Base-by-base conservation (phyloP, 495 filamentous ascomycete genomes). In the Tuber aestivum region DNA sequence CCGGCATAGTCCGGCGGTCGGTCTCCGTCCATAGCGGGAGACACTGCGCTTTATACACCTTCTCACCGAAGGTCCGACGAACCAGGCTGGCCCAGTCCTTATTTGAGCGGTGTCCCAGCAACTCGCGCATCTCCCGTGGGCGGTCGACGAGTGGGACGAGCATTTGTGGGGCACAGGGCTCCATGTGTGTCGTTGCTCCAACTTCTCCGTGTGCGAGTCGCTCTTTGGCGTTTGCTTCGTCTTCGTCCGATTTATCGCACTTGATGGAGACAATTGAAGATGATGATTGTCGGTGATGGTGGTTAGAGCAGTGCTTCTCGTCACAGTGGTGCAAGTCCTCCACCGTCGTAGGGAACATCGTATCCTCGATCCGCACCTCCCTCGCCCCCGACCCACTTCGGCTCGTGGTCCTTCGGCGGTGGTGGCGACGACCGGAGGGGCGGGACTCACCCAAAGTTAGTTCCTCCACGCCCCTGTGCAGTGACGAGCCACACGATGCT, bases 71-170 rank as follows among this genome's bases (percentile, higher is more conserved):
- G 1, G 80, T 48, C 38, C 76, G 70, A 41, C 81, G 75, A 48
- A 79, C 79, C n/a, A 77, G 65, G 32, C 69, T 70, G 38, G 77
- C 74, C 80, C 80, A 82, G 44, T 70, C 71, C 40, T 82, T 75
- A 61, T 82, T 82, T 27, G 76, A 74, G 50, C 50, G 74, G n/a
- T 81, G 79, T 8, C 70, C 72, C 12, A 82, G 65, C 10, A 82
- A 74, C 18, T 82, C 80, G 14, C 56, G 38, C 80, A 82, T 82
- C 70, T 82, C 80, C 65, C 71, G 70, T 35, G 73, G 27, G 12
- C 80, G 80, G 70, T 82, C 80, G 50, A 79, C 75, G 40, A 82
- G 75, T 2, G 80, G 80, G 40, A 82, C 79, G 23, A 82, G 80
- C 79, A 82, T 82, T 37, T 75, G 50, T 7, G 79, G 76, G 41